Percentiles rank a stretch among this genome's conserved stretches.
Evolutionary conservation across 169 alveolate species (phyloP).

Genomic region (Plasmodium inui): DNA sequence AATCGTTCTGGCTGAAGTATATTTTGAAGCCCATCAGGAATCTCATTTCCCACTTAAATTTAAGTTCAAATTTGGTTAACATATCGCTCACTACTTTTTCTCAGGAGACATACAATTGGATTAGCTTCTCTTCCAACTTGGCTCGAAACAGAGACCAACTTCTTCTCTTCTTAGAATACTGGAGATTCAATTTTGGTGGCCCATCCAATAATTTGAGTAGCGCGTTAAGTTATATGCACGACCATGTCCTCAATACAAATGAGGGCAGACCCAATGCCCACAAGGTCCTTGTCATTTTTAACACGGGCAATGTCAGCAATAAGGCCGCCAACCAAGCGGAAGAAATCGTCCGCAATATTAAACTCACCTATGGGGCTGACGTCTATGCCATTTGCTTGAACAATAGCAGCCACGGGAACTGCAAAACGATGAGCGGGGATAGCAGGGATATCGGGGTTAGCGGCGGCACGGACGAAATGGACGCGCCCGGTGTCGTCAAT

Average conservation of each 20-base stretch:
- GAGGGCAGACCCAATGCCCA: conserved; percentile 38
- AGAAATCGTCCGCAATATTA: not conserved
- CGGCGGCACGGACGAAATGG: not conserved
- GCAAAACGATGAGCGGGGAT: not conserved
- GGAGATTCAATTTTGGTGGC: conserved; percentile 53
- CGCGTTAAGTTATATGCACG: conserved; percentile 14
- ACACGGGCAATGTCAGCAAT: not conserved
- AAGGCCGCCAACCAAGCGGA: not conserved
- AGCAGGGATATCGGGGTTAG: too few relatives aligned
- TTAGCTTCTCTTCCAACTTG: conserved; percentile 14
- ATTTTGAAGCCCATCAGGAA: conserved; percentile 22
- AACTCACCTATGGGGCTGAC: not conserved
- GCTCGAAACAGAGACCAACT: conserved; percentile 21
- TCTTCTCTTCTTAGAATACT: conserved; percentile 8
- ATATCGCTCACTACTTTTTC: conserved; percentile 40
- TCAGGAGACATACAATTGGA: not conserved
- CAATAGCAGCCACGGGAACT: not conserved
- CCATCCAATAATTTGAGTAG: conserved; percentile 6
- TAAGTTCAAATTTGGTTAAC: conserved; percentile 27
- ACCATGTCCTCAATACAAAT: conserved; percentile 10
- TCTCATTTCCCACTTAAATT: conserved; percentile 25
- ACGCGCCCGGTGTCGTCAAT: not conserved
- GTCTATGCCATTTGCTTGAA: conserved; percentile 36
- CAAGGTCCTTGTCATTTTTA: conserved; percentile 32
- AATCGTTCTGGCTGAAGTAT: conserved; percentile 18